Evolutionary conservation across 768 basidiomycete genomes (phyloP).

Genomic region (Cubamyces lactineus): DNA sequence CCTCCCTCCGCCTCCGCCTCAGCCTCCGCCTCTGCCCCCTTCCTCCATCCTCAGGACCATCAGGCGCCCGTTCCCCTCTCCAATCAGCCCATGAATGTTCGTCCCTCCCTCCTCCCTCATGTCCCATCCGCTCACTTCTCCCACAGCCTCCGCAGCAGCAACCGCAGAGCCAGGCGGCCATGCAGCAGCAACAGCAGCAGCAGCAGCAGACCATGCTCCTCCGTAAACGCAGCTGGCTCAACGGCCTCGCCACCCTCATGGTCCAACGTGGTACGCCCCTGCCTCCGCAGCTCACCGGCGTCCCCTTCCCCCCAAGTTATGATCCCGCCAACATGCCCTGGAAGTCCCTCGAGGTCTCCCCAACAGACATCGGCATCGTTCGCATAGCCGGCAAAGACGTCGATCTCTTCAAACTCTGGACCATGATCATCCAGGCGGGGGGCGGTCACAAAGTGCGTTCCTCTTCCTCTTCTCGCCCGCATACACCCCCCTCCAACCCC

Average conservation of each 20-base stretch:
- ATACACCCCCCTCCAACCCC: slow-evolving; percentile 5
- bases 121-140: slow-evolving; percentile 37
- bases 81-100: slow-evolving; percentile 43
- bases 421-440: slow-evolving; percentile 59
- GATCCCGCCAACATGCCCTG: slow-evolving; percentile 67
- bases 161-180: slow-evolving; percentile 5
- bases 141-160: slow-evolving; percentile 41
- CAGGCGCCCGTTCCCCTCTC: slow-evolving; percentile 49
- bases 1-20: slow-evolving; percentile 33
- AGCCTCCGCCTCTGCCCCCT: slow-evolving; percentile 23
- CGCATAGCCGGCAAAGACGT: slow-evolving; percentile 75
- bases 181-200: slow-evolving; percentile 36
- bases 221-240: slow-evolving; percentile 62
- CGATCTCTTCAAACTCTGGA: slow-evolving; percentile 77
- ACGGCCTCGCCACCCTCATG: slow-evolving; percentile 63
- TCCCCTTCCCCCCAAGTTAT: slow-evolving; percentile 56
- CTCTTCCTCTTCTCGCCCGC: not conserved
- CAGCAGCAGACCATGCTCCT: slow-evolving; percentile 41
- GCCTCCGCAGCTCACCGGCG: slow-evolving; percentile 73
- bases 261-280: slow-evolving; percentile 61
- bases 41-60: slow-evolving; percentile 42
- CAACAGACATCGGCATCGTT: slow-evolving; percentile 61
- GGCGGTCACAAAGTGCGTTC: slow-evolving; percentile 61
- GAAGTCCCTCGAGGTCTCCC: slow-evolving; percentile 64
- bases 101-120: slow-evolving; percentile 17